Conservation (phyloP, 169 alveolate genomes). For the Plasmodium coatneyi region DNA sequence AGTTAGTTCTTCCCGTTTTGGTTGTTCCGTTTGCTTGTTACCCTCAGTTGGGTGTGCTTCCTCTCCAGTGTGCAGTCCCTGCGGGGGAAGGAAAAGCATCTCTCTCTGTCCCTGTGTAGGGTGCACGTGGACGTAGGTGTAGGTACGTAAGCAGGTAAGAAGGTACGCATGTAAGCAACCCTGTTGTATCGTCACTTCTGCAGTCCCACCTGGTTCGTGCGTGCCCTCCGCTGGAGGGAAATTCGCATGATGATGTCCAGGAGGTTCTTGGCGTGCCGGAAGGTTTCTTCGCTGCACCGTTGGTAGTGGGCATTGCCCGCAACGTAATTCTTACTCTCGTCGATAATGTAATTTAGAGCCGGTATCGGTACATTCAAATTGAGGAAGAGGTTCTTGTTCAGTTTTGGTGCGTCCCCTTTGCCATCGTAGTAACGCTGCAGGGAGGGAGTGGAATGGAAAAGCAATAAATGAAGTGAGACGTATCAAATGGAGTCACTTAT, state of each 20-base stretch:
- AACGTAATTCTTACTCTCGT: slow-evolving; percentile 7
- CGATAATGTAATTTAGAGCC: slow-evolving; percentile 10
- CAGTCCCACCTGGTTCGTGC: neutral
- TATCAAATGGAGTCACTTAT: neutral
- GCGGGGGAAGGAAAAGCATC: neutral
- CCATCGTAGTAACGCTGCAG: neutral
- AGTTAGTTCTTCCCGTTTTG: neutral
- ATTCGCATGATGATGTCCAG: slow-evolving; percentile 18
- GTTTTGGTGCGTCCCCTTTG: neutral
- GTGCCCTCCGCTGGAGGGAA: neutral
- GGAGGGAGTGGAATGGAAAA: neutral
- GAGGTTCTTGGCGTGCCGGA: slow-evolving; percentile 13
- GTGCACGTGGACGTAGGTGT: neutral
- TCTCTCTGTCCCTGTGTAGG: neutral
- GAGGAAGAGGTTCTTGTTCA: neutral
- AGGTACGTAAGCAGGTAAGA: neutral
- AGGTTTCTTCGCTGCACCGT: slow-evolving; percentile 4
- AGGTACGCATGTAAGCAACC: neutral
- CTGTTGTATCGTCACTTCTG: neutral
- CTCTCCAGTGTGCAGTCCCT: neutral
- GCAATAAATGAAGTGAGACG: neutral
- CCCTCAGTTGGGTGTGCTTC: neutral
- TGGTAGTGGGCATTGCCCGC: neutral
- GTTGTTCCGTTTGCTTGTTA: neutral
- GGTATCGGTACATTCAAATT: slow-evolving; percentile 20